Evolutionary conservation across 202 grass and related monocot species (phyloP), one percentile per base, ranked within the genome.

Genomic region (Dendrocalamus latiflorus): DNA sequence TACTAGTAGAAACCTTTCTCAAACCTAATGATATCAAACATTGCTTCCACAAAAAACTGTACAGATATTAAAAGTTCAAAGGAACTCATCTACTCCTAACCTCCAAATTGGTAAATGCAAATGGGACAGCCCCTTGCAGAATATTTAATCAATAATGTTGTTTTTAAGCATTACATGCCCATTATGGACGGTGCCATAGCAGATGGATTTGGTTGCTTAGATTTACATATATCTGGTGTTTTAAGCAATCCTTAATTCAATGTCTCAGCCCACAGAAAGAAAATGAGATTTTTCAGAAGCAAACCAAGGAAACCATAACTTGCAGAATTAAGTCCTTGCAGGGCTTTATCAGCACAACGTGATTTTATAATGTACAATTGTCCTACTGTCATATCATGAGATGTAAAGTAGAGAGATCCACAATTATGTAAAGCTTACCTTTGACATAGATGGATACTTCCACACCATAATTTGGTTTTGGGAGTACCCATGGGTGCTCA

Each of bases 391-490:
- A 13, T 33, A 43, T 42, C 36, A 65, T 48, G 59, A 84, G n/a
- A 56, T 36, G 51, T 67, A 5, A 84, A 38, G 45, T 54, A 57
- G 16, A 38, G 55, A 63, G 9, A 39, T 49, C 25, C 18, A 30
- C 7, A 69, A 26, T 12, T 44, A 18, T 58, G 1, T 70, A 70
- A 62, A 62, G 65, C 61, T 43, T 86, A 95, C 95, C 93, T 93
- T 98, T 67, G 84, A 85, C 89, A 98, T 89, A 8, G 93, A 95
- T 71, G 95, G 95, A 76, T 95, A 98, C 67, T 95, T 98, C 95
- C 95, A 98, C 75, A 98, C 85, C 95, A 98, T 98, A 75, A 98
- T 95, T 83, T 98, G 93, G 64, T 98, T 98, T 75, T 98, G 91
- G 21, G 95, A 98, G 73, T 98, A 98, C 20, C 95, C 95, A 81